Evolutionary conservation across 805 yeast genomes (phyloP).

Genomic region (Clavispora asparagi): DNA sequence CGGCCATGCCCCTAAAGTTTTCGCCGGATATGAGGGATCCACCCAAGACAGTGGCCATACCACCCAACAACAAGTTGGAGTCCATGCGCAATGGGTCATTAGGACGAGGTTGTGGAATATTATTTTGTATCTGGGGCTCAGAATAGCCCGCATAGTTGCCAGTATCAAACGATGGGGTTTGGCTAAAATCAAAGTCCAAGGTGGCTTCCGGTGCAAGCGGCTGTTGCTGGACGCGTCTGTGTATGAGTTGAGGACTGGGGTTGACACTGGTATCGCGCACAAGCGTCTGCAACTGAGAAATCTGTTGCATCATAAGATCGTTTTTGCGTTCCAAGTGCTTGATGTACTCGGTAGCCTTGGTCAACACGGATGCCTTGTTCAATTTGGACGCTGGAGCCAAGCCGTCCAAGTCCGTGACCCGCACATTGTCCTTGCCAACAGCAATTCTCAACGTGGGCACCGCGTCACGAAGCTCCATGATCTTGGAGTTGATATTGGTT

Average conservation of each 20-base stretch:
- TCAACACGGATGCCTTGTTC: constrained; percentile 70
- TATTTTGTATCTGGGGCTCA: not conserved
- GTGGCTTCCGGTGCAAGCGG: not conserved
- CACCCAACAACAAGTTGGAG: constrained; percentile 51
- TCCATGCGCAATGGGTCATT: not conserved
- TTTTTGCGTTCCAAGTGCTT: constrained; percentile 65
- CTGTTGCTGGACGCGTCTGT: not conserved
- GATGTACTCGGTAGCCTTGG: constrained; percentile 75
- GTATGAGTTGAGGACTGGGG: not conserved
- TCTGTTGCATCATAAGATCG: constrained; percentile 43
- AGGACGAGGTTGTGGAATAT: not conserved
- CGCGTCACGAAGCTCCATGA: constrained; percentile 63
- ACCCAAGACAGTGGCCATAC: constrained; percentile 61
- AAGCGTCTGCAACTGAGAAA: constrained; percentile 34
- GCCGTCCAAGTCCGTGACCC: constrained; percentile 56
- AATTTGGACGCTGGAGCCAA: constrained; percentile 70
- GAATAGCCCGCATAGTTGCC: not conserved
- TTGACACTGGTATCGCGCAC: constrained; percentile 27
- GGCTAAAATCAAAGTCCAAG: not conserved
- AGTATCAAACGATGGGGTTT: not conserved
- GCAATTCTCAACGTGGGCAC: constrained; percentile 74
- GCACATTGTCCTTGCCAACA: constrained; percentile 25
- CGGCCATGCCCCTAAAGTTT: constrained; percentile 42
- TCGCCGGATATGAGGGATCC: constrained; percentile 52
- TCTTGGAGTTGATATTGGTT: constrained; percentile 69